Base-by-base conservation (phyloP, 2,329 filamentous ascomycete species). In the Nothopassalora personata region DNA sequence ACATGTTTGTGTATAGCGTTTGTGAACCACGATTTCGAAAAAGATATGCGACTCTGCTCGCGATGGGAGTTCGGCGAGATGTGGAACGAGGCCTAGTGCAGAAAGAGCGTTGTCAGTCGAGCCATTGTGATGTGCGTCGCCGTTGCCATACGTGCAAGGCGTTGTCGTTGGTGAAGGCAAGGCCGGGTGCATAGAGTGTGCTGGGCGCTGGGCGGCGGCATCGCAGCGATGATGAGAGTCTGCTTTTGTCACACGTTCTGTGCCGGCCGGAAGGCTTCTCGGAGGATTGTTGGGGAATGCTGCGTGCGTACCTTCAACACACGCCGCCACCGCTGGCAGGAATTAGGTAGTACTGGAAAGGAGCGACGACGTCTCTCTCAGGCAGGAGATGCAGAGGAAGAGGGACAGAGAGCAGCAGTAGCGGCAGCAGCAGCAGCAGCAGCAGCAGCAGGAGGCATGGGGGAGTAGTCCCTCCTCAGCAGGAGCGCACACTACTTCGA, bases 1-100 rank as follows among this genome's bases (percentile, higher is more conserved):
- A 82, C 84, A 88, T 88, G 51, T 51, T 66, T 28, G 52, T 46
- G 18, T 54, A 34, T 34, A 34, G 9, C 30, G 30, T 47, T 54
- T n/a, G 18, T 8, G 34, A 46, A 31, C 18, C 39, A 30, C 39
- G 52, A 4, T 2, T 54, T 19, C 23, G 15, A 30, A 28, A 23
- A 10, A 27, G 39, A 19, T 19, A 15, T 30, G 39, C 27, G 30
- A 31, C 39, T 27, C 34, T 43, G 33, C 11, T 33, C 8, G 28
- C 11, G 27, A 23, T 18, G 53, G 28, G 15, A 15, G 8, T 10
- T 5, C 11, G 19, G 34, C 9, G 28, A n/a, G 15, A 54, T 30
- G 52, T 45, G 46, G 52, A 27, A 30, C 1, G 5, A 28, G 19
- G 4, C 46, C 19, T 30, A 28, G 6, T 27, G 23, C 4, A 49